Conservation (phyloP, 768 basidiomycete species). For the Rhodotorula kratochvilovae region DNA sequence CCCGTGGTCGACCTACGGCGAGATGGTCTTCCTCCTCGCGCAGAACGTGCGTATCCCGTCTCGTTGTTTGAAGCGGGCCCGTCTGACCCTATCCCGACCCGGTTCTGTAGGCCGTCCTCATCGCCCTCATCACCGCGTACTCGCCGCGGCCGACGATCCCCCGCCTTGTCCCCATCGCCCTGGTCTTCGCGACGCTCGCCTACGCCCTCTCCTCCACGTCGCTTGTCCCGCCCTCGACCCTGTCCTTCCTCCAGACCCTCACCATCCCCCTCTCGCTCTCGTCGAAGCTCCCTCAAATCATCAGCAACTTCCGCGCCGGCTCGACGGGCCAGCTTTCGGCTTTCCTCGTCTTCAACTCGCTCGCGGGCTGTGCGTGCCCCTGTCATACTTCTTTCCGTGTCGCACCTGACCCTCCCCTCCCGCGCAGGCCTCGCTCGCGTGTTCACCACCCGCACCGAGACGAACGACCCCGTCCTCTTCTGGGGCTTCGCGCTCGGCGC, state of each 20-base stretch:
- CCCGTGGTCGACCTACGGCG: slow-evolving; percentile 96
- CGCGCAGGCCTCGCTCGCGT: slow-evolving; percentile 65
- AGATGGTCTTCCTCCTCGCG: slow-evolving; percentile 74
- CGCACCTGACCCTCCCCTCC: not conserved
- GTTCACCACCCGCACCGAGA: slow-evolving; percentile 87
- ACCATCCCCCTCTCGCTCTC: slow-evolving; percentile 87
- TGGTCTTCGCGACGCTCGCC: slow-evolving; percentile 50
- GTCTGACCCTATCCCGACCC: not conserved
- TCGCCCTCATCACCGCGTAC: slow-evolving; percentile 36
- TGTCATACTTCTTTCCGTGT: too few species aligned
- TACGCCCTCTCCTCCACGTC: slow-evolving; percentile 47
- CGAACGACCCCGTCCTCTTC: slow-evolving; percentile 71
- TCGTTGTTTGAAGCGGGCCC: not conserved
- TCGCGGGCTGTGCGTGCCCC: slow-evolving; percentile 55
- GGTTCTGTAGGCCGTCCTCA: slow-evolving; percentile 32
- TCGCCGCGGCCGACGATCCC: slow-evolving; percentile 42
- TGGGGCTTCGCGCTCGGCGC: slow-evolving; percentile 82
- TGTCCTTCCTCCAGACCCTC: slow-evolving; percentile 70
- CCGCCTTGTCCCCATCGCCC: slow-evolving; percentile 46
- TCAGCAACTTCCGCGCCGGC: slow-evolving; percentile 65
- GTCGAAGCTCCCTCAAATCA: slow-evolving; percentile 91
- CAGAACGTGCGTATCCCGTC: slow-evolving; percentile 31
- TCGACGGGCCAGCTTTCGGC: slow-evolving; percentile 92
- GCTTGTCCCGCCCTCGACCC: slow-evolving; percentile 50
- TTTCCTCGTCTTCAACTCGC: slow-evolving; percentile 82